Evolutionary conservation across 2,329 filamentous ascomycete species (phyloP), one percentile per base, ranked within the genome.

Genomic region (Colletotrichum tamarilloi): DNA sequence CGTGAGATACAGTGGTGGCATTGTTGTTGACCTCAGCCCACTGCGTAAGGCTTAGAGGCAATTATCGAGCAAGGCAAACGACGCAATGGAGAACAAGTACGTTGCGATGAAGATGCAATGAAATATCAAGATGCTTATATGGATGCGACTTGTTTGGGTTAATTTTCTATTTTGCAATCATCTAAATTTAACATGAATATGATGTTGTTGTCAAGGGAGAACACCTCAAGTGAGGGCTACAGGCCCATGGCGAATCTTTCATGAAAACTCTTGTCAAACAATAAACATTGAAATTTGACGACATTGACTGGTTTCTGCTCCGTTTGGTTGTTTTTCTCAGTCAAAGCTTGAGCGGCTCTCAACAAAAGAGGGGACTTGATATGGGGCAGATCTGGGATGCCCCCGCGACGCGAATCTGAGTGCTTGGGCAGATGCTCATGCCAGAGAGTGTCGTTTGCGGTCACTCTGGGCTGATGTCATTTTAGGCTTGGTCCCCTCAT

Each of bases 391-490:
- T 63, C 65, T 55, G 59, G 58, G 38, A 63, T 52, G 49, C 12
- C 52, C 65, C 65, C 66, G 65, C 65, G 69, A 72, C 35, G 53
- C 24, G 19, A 49, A 64, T 60, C 65, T 64, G 30, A 22, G 30
- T n/a, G 49, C 32, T 38, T n/a, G 38, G 32, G 26, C 64, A 35
- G 42, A 12, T 16, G 32, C 32, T 35, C 32, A 35, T 35, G 28
- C 26, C 7, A 49, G 16, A 49, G 42, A 49, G 19, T 19, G 42
- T 71, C 35, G 68, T 58, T 62, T 72, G 64, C 68, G 56, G 64
- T 26, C 14, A 42, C 32, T n/a, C 28, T 62, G 68, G 58, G 58
- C 69, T 68, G 69, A 72, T 72, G 69, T 69, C 58, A 72, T 62
- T 55, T 38, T 22, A 24, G 38, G n/a, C 28, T 53, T 55, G n/a